Conservation (phyloP, 2,329 filamentous ascomycete genomes). For the Salinomyces thailandicus region DNA sequence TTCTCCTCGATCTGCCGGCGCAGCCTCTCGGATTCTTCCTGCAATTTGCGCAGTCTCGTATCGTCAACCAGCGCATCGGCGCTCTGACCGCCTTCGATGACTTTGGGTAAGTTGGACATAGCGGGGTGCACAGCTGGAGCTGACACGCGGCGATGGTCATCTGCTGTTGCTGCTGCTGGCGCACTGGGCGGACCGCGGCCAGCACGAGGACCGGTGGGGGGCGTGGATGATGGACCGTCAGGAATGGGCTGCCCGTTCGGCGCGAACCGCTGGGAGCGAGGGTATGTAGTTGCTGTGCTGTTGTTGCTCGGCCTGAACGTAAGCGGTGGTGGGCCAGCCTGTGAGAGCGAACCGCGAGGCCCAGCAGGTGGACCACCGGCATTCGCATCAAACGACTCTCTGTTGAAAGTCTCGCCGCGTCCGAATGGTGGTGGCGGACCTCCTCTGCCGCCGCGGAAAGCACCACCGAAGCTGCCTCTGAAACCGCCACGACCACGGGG, state of each 20-base stretch:
- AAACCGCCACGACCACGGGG: slow-evolving; percentile 12
- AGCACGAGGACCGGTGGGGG: slow-evolving; percentile 1
- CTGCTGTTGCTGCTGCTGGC: background rate
- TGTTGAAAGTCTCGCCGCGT: slow-evolving; percentile 1
- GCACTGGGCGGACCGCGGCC: background rate
- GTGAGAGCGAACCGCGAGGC: slow-evolving; percentile 22
- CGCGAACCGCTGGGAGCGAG: slow-evolving; percentile 36
- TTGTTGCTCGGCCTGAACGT: slow-evolving; percentile 34
- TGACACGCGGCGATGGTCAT: background rate
- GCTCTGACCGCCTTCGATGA: slow-evolving; percentile 35
- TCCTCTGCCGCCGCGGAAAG: slow-evolving; percentile 6
- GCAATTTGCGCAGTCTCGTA: slow-evolving; percentile 34
- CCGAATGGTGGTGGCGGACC: slow-evolving; percentile 1
- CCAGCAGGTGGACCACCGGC: slow-evolving; percentile 21
- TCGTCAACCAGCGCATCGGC: slow-evolving; percentile 34
- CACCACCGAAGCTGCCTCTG: slow-evolving; percentile 28
- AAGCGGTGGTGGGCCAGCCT: slow-evolving; percentile 14
- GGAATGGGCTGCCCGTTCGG: slow-evolving; percentile 21
- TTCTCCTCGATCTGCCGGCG: slow-evolving; percentile 37
- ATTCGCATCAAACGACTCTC: slow-evolving; percentile 1
- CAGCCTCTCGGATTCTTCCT: slow-evolving; percentile 38
- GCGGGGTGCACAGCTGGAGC: slow-evolving; percentile 18
- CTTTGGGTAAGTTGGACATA: slow-evolving; percentile 34
- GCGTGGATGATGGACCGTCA: slow-evolving; percentile 8
- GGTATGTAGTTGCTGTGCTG: slow-evolving; percentile 35